Evolutionary conservation across 306 rosid species (phyloP).

Genomic region (Gynostemma pentaphyllum): DNA sequence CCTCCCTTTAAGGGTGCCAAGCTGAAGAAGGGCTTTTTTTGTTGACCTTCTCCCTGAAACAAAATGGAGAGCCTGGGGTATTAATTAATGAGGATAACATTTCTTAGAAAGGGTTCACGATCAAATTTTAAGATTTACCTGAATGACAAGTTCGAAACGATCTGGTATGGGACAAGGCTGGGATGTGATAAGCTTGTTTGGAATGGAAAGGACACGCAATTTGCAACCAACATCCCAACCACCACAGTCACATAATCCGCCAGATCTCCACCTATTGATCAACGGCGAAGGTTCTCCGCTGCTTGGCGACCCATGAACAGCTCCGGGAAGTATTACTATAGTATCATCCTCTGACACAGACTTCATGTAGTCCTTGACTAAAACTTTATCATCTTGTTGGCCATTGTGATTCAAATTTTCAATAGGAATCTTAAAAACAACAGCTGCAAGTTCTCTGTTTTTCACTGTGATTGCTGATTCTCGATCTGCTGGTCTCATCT

Average conservation of each 20-base stretch:
- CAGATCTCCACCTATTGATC: slow-evolving; percentile 66
- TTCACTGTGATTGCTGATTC: slow-evolving; percentile 25
- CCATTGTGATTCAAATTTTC: slow-evolving; percentile 24
- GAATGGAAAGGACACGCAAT: slow-evolving; percentile 55
- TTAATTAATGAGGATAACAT: slow-evolving; percentile 4
- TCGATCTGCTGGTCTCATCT: slow-evolving; percentile 33
- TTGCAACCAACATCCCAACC: slow-evolving; percentile 98
- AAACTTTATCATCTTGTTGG: slow-evolving; percentile 7
- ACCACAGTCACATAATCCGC: slow-evolving; percentile 86
- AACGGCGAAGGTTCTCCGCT: slow-evolving; percentile 70
- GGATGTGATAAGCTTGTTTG: slow-evolving; percentile 19
- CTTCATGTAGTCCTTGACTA: slow-evolving; percentile 21
- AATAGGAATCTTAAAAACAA: slow-evolving; percentile 40
- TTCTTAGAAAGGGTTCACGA: background rate
- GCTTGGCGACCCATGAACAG: slow-evolving; percentile 56
- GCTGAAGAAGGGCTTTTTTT: slow-evolving; percentile 41
- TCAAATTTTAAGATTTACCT: slow-evolving; percentile 29
- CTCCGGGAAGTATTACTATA: slow-evolving; percentile 69
- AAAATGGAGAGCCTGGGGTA: slow-evolving; percentile 7
- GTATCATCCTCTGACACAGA: slow-evolving; percentile 29
- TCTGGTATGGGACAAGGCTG: slow-evolving; percentile 17
- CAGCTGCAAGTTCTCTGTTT: slow-evolving; percentile 69
- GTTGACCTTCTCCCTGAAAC: slow-evolving; percentile 59
- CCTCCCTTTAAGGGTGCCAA: slow-evolving; percentile 65
- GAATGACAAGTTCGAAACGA: slow-evolving; percentile 43